Evolutionary conservation across 345 rosid genomes (phyloP), one percentile per base, ranked within the genome.

Genomic region (Cochlearia excelsa): DNA sequence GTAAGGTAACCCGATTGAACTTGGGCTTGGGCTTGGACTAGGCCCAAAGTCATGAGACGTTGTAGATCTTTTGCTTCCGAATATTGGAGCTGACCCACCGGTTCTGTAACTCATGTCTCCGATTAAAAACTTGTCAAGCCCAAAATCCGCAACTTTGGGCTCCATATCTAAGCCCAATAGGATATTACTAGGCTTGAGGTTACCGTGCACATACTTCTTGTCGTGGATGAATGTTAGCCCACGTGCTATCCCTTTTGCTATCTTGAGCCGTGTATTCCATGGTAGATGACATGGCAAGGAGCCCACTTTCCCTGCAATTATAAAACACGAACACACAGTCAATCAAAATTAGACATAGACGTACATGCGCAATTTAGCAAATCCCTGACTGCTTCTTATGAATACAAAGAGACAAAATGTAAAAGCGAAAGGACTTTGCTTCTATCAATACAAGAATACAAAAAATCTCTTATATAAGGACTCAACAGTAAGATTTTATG

Each of bases 121-220:
- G 0, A 80, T 69, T 1, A 85, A 45, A 51, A 93, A 86, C 73
- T 69, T 81, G 30, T 93, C 95, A 2, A 93, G 91, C 23, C 99
- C 97, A 33, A 93, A 89, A 67, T 93, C 95, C 1, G 95, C 94
- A 0, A 93, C 72, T 52, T 66, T 81, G 2, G 99, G 99, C 65
- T 87, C 95, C 90, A 85, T 78, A 42, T 89, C 80, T 1, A 68
- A 6, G 23, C 89, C 86, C 74, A 93, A 66, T 2, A 93, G 87
- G 52, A 93, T 81, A 51, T 93, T 87, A 39, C 93, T 77, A 53
- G 97, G 99, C 78, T 89, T 93, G 54, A 93, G 73, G 66, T 89
- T 93, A 16, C 86, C 97, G 31, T 93, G 91, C 38, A 93, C 86
- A 4, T 87, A 87, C 70, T 82, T 89, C 79, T 84, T 89, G 43